Percentiles rank a stretch among this genome's conserved stretches.
Evolutionary conservation across 345 rosid genomes (phyloP).

Genomic region (Brassica rapa): DNA sequence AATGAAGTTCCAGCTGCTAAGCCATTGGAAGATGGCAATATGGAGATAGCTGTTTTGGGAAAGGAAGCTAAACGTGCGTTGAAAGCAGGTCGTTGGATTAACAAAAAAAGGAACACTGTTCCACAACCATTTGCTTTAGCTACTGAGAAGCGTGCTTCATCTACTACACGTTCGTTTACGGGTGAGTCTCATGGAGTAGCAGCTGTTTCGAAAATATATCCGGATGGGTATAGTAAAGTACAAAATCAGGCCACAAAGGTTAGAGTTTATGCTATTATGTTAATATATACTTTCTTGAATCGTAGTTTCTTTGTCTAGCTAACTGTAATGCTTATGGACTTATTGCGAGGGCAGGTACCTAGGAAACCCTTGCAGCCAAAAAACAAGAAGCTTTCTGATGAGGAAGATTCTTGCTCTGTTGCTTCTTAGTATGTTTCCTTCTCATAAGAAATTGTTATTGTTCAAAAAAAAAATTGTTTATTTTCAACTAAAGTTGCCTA

Average conservation of each 20-base stretch:
- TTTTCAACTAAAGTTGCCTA: neutral
- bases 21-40: constrained; percentile 37
- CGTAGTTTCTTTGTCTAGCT: neutral
- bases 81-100: constrained; percentile 46
- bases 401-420: constrained; percentile 70
- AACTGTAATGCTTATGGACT: neutral
- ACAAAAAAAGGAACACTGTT: constrained; percentile 66
- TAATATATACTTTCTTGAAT: neutral
- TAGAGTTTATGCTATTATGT: neutral
- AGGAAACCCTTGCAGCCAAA: constrained; percentile 68
- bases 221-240: constrained; percentile 31
- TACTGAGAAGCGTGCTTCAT: constrained; percentile 85
- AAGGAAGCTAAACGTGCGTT: constrained; percentile 47
- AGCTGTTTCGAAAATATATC: constrained; percentile 20
- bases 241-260: constrained; percentile 29
- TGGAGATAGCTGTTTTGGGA: constrained; percentile 28
- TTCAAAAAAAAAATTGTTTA: too few species aligned
- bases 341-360: constrained; percentile 44
- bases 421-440: constrained; percentile 58
- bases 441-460: neutral
- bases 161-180: constrained; percentile 43
- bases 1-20: constrained; percentile 51
- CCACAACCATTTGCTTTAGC: constrained; percentile 89
- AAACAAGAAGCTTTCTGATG: constrained; percentile 71
- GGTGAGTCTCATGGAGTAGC: constrained; percentile 38